A percentile compares a stretch with the other conserved stretches of the same genome.
Conservation (phyloP, 1,139 yeast species). For the Magnusiomyces fungicola region DNA sequence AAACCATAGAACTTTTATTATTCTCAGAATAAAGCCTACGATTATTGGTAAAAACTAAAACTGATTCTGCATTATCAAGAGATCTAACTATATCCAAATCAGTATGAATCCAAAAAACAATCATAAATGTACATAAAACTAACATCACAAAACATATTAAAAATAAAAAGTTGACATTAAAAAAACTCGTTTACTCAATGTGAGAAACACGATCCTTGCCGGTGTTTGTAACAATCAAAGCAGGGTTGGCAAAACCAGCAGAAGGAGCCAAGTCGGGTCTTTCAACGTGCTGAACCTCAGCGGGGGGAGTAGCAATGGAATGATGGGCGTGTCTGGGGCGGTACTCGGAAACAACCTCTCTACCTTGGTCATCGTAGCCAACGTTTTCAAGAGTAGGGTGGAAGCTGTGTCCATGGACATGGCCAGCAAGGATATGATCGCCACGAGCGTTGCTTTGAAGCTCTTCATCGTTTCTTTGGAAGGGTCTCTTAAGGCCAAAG, state of each 20-base stretch:
- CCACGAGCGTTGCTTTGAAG: slow-evolving; percentile 8
- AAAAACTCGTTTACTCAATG: background rate
- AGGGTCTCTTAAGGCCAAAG: slow-evolving; percentile 17
- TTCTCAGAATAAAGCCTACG: no score
- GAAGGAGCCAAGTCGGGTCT: no score
- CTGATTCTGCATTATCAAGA: no score
- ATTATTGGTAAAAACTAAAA: no score
- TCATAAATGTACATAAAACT: no score
- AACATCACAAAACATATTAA: no score
- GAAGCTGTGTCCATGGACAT: slow-evolving; percentile 14
- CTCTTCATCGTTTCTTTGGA: background rate
- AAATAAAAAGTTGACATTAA: no score
- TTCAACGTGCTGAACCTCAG: slow-evolving; percentile 9
- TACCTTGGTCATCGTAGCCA: slow-evolving; percentile 1
- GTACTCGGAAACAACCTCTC: slow-evolving; percentile 9
- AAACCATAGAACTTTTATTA: no score
- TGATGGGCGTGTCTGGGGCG: slow-evolving; percentile 4
- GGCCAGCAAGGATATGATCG: slow-evolving; percentile 13
- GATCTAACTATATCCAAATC: no score
- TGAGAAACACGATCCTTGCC: background rate
- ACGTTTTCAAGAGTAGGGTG: slow-evolving; percentile 10
- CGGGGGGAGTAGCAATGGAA: slow-evolving; percentile 8
- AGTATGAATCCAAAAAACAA: no score
- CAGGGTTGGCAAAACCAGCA: no score
- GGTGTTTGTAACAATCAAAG: background rate